phyloP scores from a whole-genome alignment of 2,329 filamentous ascomycete genomes.

The Raffaelea arxii region DNA sequence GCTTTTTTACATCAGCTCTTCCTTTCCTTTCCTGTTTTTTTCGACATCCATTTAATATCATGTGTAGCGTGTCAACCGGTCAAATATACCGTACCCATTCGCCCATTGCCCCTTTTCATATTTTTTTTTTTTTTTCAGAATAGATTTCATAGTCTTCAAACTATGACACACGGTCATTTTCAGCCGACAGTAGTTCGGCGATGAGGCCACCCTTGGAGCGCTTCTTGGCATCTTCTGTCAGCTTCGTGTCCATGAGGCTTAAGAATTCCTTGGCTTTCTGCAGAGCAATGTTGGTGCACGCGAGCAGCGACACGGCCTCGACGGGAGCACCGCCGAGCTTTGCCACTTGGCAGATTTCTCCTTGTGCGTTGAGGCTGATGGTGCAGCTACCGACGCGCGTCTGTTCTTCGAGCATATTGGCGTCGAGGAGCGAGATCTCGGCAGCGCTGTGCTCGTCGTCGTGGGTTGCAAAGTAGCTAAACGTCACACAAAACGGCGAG shows the following conservation, averaged over 20 bases:
- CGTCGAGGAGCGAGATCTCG: conserved; percentile 62
- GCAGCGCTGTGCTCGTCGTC: conserved; percentile 24
- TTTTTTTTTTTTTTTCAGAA: not conserved
- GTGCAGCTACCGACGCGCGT: conserved; percentile 64
- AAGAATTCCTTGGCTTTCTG: conserved; percentile 75
- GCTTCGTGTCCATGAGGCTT: conserved; percentile 57
- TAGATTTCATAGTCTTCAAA: conserved; percentile 1
- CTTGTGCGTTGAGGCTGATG: conserved; percentile 79
- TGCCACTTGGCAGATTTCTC: conserved; percentile 82
- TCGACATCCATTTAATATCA: not conserved
- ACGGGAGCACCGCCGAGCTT: conserved; percentile 81
- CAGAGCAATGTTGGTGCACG: conserved; percentile 65
- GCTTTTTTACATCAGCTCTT: too few relatives aligned
- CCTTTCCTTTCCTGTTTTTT: not conserved
- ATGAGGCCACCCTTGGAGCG: conserved; percentile 70
- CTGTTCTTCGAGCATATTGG: conserved; percentile 66
- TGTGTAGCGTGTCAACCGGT: not conserved
- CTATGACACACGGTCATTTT: conserved; percentile 63
- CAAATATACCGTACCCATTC: not conserved
- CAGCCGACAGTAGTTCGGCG: conserved; percentile 67
- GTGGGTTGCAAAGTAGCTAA: conserved; percentile 69
- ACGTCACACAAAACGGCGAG: conserved; percentile 83
- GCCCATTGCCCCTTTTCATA: not conserved
- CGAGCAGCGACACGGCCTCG: conserved; percentile 68
- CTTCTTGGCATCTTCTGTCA: conserved; percentile 69